These are phyloP conservation scores for Chenopodium formosanum DNA, from an alignment of 148 eudicot species.

Conservation along the genomic window DNA sequence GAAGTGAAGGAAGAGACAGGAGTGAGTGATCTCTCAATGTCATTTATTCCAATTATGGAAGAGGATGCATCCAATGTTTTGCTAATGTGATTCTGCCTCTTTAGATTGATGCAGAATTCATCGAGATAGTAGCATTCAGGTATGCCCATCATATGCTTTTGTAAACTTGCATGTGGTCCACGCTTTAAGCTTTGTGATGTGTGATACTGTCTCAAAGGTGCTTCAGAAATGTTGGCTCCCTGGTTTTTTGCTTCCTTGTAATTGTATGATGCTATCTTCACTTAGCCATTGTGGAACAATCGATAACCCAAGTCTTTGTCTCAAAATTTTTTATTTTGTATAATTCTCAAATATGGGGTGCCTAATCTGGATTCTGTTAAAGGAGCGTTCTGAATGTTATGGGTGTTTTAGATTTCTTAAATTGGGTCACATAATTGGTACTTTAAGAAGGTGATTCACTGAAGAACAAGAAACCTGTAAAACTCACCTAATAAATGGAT, in stretches of 20 bases:
- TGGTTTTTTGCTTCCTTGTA: conserved; percentile 13
- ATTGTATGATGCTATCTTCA: not conserved
- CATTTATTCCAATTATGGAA: not conserved
- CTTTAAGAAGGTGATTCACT: not conserved
- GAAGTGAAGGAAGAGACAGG: conserved; percentile 97
- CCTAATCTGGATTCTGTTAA: not conserved
- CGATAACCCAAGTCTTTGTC: not conserved
- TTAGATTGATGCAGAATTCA: conserved; percentile 72
- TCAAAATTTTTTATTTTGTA: not conserved
- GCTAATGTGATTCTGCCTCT: conserved; percentile 24
- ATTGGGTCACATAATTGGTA: not conserved
- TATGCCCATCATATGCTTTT: conserved; percentile 16
- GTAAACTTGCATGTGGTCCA: not conserved
- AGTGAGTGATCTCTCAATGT: conserved; percentile 41
- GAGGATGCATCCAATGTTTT: not conserved
- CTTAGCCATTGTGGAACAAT: not conserved
- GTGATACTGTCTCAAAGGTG: not conserved
- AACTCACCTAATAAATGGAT: too few species aligned
- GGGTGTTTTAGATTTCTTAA: not conserved
- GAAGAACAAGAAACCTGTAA: not conserved
- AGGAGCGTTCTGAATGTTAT: not conserved
- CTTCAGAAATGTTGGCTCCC: not conserved
- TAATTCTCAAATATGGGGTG: not conserved
- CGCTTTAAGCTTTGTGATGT: not conserved
- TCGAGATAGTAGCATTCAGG: conserved; percentile 77